Conservation (phyloP, 2,329 filamentous ascomycete species). For the Sporothrix protearum region DNA sequence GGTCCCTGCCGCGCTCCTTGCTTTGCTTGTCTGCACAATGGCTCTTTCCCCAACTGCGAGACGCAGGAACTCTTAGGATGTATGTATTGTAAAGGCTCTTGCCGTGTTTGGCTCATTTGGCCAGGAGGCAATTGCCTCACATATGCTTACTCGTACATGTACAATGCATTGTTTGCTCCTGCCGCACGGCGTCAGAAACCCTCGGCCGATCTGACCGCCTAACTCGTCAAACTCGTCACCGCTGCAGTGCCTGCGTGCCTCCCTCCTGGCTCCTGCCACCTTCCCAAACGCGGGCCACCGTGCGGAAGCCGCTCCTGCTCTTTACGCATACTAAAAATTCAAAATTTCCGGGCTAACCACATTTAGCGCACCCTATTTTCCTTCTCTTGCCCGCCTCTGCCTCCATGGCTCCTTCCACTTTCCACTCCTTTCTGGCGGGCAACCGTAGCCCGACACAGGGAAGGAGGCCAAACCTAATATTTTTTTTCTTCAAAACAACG, state of each 20-base stretch:
- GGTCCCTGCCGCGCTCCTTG: not conserved
- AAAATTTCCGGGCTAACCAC: slow-evolving; percentile 17
- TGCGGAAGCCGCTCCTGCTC: not conserved
- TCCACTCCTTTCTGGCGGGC: not conserved
- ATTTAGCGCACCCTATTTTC: slow-evolving; percentile 15
- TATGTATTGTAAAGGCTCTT: not conserved
- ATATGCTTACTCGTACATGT: not conserved
- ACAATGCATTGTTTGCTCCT: not conserved
- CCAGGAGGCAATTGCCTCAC: not conserved
- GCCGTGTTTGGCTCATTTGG: not conserved
- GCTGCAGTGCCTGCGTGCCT: not conserved
- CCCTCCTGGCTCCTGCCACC: not conserved
- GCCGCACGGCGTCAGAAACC: too few relatives aligned
- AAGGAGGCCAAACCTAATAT: slow-evolving; percentile 26
- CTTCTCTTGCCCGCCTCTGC: not conserved
- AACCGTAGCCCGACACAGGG: slow-evolving; percentile 23
- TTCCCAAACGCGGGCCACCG: slow-evolving; percentile 1
- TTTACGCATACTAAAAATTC: slow-evolving; percentile 16
- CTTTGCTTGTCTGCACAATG: slow-evolving; percentile 2
- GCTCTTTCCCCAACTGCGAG: not conserved
- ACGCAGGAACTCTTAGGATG: too few relatives aligned
- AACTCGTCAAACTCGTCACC: slow-evolving; percentile 4
- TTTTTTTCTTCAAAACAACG: slow-evolving; percentile 28
- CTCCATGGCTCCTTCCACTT: not conserved
- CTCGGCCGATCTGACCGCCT: slow-evolving; percentile 12